Evolutionary conservation across 2,329 filamentous ascomycete genomes (phyloP), one percentile per base, ranked within the genome.

Genomic region (Apiospora rasikravindrae): DNA sequence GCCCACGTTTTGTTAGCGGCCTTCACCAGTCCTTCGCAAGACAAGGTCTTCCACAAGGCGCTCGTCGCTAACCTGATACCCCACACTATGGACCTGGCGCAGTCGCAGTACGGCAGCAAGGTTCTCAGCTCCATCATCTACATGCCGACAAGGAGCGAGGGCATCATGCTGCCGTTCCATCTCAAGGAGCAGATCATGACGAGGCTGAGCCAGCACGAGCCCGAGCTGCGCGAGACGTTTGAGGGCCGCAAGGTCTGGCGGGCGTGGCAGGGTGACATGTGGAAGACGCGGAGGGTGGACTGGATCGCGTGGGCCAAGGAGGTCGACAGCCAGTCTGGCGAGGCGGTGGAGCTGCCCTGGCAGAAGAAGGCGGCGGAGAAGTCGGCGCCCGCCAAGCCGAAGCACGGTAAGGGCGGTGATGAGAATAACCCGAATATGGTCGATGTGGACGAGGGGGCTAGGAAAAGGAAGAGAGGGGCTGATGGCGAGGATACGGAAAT

Each of bases 251-350:
- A 85, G 71, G 87, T 88, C 11, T 90, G 88, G 89, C 83, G 87
- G 37, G 83, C 82, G 49, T 90, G 88, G 88, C 87, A 86, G 78
- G 88, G 88, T 16, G 88, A 90, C 73, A 78, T 86, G 79, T 90
- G 88, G 88, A 87, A 85, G 77, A 86, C 85, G 67, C 81, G 86
- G 57, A 80, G 85, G 68, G 79, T 82, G 22, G 88, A 90, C 68
- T 91, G 89, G 89, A 86, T 88, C 73, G 77, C 82, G 2, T 90
- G 88, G 87, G 86, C 86, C 73, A 89, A 87, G 80, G 87, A 88
- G 75, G 82, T 85, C 19, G 83, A 85, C 74, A 78, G 79, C 0
- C 80, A 81, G 69, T 69, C 75, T 10, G 77, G 84, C n/a, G 22
- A 73, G 26, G 22, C 61, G 66, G 67, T 24, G 29, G 33, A 19